Evolutionary conservation across 495 filamentous ascomycete species (phyloP).

Genomic region (Lineolata rhizophorae): DNA sequence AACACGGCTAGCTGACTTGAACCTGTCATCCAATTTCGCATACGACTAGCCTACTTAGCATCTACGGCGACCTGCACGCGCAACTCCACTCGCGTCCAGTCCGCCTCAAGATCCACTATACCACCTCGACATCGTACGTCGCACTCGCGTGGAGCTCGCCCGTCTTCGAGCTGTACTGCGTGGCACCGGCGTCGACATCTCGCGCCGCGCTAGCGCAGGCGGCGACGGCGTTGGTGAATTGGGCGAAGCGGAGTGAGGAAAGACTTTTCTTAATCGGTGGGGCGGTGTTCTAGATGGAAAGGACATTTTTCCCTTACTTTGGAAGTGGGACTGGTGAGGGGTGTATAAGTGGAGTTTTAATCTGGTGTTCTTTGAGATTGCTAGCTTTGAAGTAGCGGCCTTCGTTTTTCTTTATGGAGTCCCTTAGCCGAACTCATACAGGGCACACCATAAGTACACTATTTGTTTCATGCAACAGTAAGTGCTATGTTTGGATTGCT

Average conservation of each 20-base stretch:
- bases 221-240: slow-evolving; percentile 69
- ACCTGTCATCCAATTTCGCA: too few species aligned
- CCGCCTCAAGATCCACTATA: slow-evolving; percentile 69
- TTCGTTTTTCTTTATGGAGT: too few species aligned
- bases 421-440: too few species aligned
- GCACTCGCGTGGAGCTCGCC: slow-evolving; percentile 81
- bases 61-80: slow-evolving; percentile 69
- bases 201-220: slow-evolving; percentile 63
- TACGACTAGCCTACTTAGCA: slow-evolving; percentile 48
- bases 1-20: too few species aligned
- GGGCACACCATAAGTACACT: too few species aligned
- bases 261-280: slow-evolving; percentile 87
- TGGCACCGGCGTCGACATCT: slow-evolving; percentile 58
- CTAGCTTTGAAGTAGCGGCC: too few species aligned
- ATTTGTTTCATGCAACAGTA: too few species aligned
- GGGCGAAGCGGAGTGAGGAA: slow-evolving; percentile 80
- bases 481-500: too few species aligned
- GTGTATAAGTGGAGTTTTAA: too few species aligned
- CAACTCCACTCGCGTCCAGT: slow-evolving; percentile 63
- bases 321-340: too few species aligned
- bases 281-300: slow-evolving; percentile 38
- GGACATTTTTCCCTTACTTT: too few species aligned
- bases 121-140: slow-evolving; percentile 45
- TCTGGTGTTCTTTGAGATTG: too few species aligned
- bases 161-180: slow-evolving; percentile 79